Percentiles rank a stretch among this genome's conserved stretches.
Conservation (phyloP, 495 filamentous ascomycete genomes). For the Poronia punctata region DNA sequence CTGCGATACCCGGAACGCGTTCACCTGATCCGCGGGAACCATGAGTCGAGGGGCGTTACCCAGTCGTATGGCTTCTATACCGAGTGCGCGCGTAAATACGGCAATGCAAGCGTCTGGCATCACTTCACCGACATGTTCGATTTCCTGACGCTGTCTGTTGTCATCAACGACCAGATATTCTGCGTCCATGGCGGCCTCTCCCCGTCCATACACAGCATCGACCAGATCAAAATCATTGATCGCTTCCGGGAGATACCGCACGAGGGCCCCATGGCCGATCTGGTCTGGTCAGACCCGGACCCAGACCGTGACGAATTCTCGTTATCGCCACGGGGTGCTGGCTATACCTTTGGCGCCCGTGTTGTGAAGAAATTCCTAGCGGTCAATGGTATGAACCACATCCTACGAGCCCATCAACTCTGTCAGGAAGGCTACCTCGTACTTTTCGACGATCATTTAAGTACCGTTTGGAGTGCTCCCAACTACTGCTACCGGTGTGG, state of each 20-base stretch:
- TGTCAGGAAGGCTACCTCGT: conserved; percentile 97
- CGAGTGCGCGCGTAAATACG: conserved; percentile 94
- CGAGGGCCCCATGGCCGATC: conserved; percentile 97
- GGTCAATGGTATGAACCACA: conserved; percentile 94
- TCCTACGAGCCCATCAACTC: conserved; percentile 90
- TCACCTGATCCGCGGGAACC: conserved; percentile 90
- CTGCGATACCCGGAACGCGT: conserved; percentile 87
- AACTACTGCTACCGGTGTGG: conserved; percentile 97
- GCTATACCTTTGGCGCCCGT: conserved; percentile 94
- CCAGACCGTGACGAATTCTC: conserved; percentile 94
- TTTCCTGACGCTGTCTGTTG: conserved; percentile 89
- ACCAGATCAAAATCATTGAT: conserved; percentile 99
- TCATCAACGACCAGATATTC: conserved; percentile 98
- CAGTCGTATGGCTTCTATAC: conserved; percentile 99
- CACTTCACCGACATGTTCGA: conserved; percentile 99
- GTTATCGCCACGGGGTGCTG: conserved; percentile 84
- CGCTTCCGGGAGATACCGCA: conserved; percentile 97
- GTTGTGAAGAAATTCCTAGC: conserved; percentile 97
- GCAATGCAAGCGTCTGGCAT: conserved; percentile 97
- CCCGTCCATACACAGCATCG: conserved; percentile 94
- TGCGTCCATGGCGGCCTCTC: conserved; percentile 94
- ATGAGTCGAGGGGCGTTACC: conserved; percentile 93
- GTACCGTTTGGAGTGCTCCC: conserved; percentile 95
- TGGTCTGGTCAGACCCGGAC: conserved; percentile 97
- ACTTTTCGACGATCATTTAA: conserved; percentile 86